These are phyloP conservation scores for Aspergillus fijiensis DNA, from an alignment of 2,329 filamentous ascomycete genomes.

Conservation along the genomic window DNA sequence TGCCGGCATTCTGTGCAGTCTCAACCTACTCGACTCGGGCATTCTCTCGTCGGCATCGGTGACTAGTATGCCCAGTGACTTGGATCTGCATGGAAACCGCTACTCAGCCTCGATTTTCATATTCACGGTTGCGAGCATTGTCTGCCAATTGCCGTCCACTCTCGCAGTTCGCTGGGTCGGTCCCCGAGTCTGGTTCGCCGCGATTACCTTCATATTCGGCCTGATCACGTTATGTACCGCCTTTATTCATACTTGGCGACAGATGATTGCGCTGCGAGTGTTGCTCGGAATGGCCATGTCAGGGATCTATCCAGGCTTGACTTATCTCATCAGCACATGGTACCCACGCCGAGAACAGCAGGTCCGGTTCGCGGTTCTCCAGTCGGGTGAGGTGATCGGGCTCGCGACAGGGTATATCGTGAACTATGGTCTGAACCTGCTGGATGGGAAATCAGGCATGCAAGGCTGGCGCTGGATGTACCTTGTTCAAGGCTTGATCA, in stretches of 20 bases:
- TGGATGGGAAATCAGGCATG: constrained; percentile 57
- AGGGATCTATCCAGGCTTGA: constrained; percentile 47
- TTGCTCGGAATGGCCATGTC: constrained; percentile 64
- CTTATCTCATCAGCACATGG: constrained; percentile 54
- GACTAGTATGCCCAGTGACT: constrained; percentile 65
- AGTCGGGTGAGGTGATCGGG: constrained; percentile 64
- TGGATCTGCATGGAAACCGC: constrained; percentile 63
- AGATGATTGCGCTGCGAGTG: constrained; percentile 68
- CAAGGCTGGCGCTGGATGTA: constrained; percentile 71
- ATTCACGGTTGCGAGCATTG: constrained; percentile 67
- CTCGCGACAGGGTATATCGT: constrained; percentile 66
- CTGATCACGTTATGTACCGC: constrained; percentile 67
- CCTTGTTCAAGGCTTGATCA: constrained; percentile 63
- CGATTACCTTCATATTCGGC: constrained; percentile 61
- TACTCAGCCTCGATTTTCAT: constrained; percentile 72
- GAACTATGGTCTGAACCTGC: constrained; percentile 67
- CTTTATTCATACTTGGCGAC: constrained; percentile 65
- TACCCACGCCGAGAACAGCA: constrained; percentile 66
- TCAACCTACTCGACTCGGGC: constrained; percentile 68
- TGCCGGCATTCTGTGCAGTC: constrained; percentile 66
- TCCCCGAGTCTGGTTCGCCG: constrained; percentile 62
- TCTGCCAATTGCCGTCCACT: constrained; percentile 68
- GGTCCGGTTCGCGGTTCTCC: constrained; percentile 63
- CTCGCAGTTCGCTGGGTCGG: constrained; percentile 65
- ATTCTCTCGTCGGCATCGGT: constrained; percentile 70